Conservation (phyloP, 2,329 filamentous ascomycete genomes). For the Colletotrichum sp. region DNA sequence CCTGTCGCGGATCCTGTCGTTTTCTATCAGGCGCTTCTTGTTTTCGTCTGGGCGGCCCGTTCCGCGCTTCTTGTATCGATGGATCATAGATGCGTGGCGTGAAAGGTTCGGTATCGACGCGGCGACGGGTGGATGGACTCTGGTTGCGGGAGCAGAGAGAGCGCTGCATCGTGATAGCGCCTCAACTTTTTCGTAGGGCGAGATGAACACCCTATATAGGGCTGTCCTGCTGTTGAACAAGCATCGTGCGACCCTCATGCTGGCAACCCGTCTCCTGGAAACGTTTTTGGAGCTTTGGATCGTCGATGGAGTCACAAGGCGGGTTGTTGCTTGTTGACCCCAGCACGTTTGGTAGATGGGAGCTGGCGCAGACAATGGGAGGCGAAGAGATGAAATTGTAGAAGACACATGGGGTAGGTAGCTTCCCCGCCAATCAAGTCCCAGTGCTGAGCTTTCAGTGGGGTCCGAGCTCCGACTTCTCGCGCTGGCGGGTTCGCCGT, state of each 20-base stretch:
- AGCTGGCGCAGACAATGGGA: not conserved
- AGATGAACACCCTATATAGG: conserved; percentile 52
- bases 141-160: not conserved
- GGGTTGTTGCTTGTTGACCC: not conserved
- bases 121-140: not conserved
- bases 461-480: conserved; percentile 13
- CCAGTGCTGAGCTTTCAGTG: conserved; percentile 6
- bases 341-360: not conserved
- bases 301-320: not conserved
- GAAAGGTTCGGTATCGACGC: not conserved
- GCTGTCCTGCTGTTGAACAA: conserved; percentile 49
- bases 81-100: not conserved
- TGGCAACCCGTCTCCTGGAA: not conserved
- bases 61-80: not conserved
- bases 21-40: conserved; percentile 25
- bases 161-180: conserved; percentile 26
- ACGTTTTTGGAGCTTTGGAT: not conserved
- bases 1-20: conserved; percentile 49
- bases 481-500: not conserved
- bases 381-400: not conserved
- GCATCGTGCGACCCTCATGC: conserved; percentile 44
- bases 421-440: conserved; percentile 10
- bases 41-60: not conserved
- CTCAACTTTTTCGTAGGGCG: conserved; percentile 33
- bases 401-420: not conserved